A percentile compares a stretch with the other conserved stretches of the same genome.
These are phyloP conservation scores for Penicillium goetzii DNA, from an alignment of 495 filamentous ascomycete genomes.

Conservation along the genomic window DNA sequence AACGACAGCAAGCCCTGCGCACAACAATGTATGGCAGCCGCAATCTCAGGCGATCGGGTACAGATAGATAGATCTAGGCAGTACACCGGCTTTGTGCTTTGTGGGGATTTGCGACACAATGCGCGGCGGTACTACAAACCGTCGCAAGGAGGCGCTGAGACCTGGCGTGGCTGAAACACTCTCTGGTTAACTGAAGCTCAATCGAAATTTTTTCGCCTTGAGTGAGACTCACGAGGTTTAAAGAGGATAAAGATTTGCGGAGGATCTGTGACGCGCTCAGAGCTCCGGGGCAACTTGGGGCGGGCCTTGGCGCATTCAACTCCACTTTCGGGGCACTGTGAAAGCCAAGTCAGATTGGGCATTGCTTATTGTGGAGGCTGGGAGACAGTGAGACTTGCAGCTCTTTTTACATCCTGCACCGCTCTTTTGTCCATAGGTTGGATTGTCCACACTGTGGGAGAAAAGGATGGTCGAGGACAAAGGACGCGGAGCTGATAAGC, in stretches of 20 bases:
- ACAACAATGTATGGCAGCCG: conserved; percentile 4
- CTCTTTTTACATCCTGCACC: neutral
- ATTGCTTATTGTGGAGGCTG: neutral
- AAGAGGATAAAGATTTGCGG: neutral
- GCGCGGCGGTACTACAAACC: neutral
- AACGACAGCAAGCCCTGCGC: conserved; percentile 1
- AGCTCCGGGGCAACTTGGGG: conserved; percentile 18
- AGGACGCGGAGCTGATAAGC: conserved; percentile 8
- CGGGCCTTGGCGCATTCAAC: conserved; percentile 15
- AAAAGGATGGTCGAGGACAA: neutral
- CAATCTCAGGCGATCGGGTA: conserved; percentile 4
- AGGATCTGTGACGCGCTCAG: conserved; percentile 11
- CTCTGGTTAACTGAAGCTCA: neutral
- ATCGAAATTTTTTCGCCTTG: neutral
- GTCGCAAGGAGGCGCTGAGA: neutral
- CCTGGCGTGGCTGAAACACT: neutral
- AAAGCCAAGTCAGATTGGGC: neutral
- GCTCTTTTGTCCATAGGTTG: neutral
- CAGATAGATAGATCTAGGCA: conserved; percentile 3
- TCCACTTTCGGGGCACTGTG: neutral
- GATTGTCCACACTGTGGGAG: neutral
- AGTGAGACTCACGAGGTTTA: neutral
- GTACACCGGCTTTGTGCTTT: neutral
- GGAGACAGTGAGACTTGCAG: neutral
- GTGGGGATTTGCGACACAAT: neutral